Evolutionary conservation across 306 rosid genomes (phyloP), one percentile per base, ranked within the genome.

Genomic region (Hippophae tibetana): DNA sequence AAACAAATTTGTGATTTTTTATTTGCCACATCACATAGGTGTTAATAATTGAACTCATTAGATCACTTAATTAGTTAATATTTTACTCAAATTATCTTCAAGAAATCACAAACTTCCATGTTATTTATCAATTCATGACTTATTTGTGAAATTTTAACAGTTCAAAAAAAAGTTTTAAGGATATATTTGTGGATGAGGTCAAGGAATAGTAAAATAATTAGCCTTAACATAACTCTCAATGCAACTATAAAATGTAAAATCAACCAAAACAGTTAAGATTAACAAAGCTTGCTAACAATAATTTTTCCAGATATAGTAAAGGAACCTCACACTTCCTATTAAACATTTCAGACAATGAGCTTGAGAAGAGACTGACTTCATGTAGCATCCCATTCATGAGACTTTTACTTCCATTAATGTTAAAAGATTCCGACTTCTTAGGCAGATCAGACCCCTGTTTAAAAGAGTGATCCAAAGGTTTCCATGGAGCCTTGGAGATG

Each of bases 361-460:
- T 87, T 56, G 89, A 87, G 76, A 84, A 87, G 54, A 87, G 85
- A 70, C 85, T 78, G 55, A 85, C 78, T 78, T 87, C 95, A 58
- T 70, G 74, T 47, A 84, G 62, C 54, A 72, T 66, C 13, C 78
- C 85, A 80, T 64, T 63, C 43, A 71, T 54, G 50, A 72, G 54
- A 70, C 76, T 67, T 74, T 68, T 87, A 52, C 68, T 72, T 45
- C 83, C 86, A 54, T 70, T 74, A 44, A 81, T 72, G 64, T 87
- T 89, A 66, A 72, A 77, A 14, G 93, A 68, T 72, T 73, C 58
- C 47, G 80, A 74, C 75, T 66, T 84, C 66, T 54, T 61, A 47
- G 42, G 69, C 63, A 65, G 70, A 63, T 74, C 74, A 45, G 84
- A 66, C 85, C 82, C 74, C 76, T 81, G 69, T 54, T 74, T 76